Conservation (phyloP, 2,329 filamentous ascomycete genomes). For the Exophiala sideris region DNA sequence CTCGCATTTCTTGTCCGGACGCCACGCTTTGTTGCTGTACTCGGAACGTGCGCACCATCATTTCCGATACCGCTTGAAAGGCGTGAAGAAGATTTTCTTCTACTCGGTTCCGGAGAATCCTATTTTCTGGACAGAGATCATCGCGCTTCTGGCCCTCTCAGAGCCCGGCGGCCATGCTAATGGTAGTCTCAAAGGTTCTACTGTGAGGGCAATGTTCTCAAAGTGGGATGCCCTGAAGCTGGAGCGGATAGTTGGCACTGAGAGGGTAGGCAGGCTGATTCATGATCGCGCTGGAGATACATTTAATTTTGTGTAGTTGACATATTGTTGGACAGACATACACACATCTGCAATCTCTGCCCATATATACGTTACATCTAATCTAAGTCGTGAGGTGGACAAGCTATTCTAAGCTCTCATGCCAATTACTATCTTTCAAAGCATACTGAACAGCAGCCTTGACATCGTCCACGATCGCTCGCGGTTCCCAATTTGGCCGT, state of each 20-base stretch:
- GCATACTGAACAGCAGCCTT: constrained; percentile 74
- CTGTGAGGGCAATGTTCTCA: constrained; percentile 66
- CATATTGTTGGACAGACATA: not conserved
- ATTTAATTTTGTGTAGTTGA: constrained; percentile 80
- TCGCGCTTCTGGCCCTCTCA: constrained; percentile 44
- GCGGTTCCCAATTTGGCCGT: constrained; percentile 59
- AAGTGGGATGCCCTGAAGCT: constrained; percentile 86
- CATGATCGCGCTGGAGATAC: constrained; percentile 76
- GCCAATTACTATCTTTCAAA: constrained; percentile 53
- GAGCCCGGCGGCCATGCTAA: constrained; percentile 54
- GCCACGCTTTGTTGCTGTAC: constrained; percentile 81
- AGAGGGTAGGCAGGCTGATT: constrained; percentile 79
- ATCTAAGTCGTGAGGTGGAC: too few relatives aligned
- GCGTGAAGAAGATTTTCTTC: constrained; percentile 80
- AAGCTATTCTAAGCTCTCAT: constrained; percentile 8
- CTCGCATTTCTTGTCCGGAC: constrained; percentile 79
- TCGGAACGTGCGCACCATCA: constrained; percentile 97
- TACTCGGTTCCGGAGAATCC: constrained; percentile 90
- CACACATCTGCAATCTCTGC: too few relatives aligned
- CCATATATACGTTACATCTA: too few relatives aligned
- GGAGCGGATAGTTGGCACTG: constrained; percentile 80
- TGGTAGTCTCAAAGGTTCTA: constrained; percentile 42
- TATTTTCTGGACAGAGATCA: constrained; percentile 44
- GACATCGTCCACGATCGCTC: constrained; percentile 69
- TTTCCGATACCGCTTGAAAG: constrained; percentile 76